Evolutionary conservation across 169 alveolate species (phyloP).

Genomic region (Fabrea salina): DNA sequence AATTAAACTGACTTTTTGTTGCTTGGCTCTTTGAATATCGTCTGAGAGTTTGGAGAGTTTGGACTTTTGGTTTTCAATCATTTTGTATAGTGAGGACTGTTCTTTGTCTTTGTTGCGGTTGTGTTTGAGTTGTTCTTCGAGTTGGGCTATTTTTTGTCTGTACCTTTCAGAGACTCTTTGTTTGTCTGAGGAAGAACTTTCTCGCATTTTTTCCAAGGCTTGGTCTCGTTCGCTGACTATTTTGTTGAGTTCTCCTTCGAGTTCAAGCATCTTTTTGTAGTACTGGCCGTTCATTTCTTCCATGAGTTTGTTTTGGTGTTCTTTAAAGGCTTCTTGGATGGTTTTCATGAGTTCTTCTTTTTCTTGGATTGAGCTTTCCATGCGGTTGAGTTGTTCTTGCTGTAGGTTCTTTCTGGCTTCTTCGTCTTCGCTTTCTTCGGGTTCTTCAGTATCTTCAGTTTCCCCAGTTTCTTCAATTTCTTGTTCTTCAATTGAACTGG

Average conservation of each 20-base stretch:
- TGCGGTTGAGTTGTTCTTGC: neutral
- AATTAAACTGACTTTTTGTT: neutral
- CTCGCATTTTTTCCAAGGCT: constrained; percentile 16
- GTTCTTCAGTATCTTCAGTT: neutral
- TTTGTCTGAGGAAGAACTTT: neutral
- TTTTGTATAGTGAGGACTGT: constrained; percentile 1
- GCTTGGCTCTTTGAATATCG: constrained; percentile 26
- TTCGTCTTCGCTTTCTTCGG: neutral
- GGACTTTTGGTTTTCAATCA: constrained; percentile 3
- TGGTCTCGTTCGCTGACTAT: constrained; percentile 25
- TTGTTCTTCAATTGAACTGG: neutral
- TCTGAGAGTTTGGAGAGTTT: neutral
- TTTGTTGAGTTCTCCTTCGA: constrained; percentile 22
- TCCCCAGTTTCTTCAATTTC: constrained; percentile 12
- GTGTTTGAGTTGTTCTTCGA: constrained; percentile 19
- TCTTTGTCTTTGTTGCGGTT: constrained; percentile 31
- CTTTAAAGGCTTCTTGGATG: constrained; percentile 47
- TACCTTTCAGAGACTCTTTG: constrained; percentile 15
- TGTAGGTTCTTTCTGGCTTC: neutral
- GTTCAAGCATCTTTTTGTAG: constrained; percentile 16
- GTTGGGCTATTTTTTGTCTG: neutral
- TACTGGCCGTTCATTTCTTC: constrained; percentile 28
- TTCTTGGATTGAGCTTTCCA: constrained; percentile 47
- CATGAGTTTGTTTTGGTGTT: neutral
- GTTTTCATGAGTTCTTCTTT: constrained; percentile 42